Evolutionary conservation across 306 rosid species (phyloP).

Genomic region (Fragaria vesca): DNA sequence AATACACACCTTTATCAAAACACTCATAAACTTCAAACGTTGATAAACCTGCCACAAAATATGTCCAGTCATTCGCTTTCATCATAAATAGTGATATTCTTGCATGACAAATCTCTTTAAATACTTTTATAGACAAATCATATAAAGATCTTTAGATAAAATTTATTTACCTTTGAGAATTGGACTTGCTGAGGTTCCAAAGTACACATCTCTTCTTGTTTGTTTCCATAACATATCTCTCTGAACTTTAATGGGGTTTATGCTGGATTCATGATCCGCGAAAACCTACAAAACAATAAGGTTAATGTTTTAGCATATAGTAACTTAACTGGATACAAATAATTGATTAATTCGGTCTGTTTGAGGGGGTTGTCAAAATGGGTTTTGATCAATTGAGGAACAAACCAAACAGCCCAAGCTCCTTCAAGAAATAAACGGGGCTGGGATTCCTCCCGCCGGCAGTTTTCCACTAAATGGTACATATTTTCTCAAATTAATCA

Average conservation of each 20-base stretch:
- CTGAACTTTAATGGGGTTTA: conserved; percentile 50
- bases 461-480: too few species aligned
- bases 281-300: conserved; percentile 42
- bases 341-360: too few species aligned
- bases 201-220: conserved; percentile 29
- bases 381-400: too few species aligned
- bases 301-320: neutral
- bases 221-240: conserved; percentile 47
- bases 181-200: conserved; percentile 46
- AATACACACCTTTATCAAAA: conserved; percentile 44
- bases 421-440: too few species aligned
- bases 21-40: conserved; percentile 1
- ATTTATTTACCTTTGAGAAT: conserved; percentile 44
- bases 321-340: neutral
- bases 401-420: too few species aligned
- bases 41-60: conserved; percentile 31
- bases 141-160: neutral
- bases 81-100: too few species aligned
- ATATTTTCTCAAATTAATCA: too few species aligned
- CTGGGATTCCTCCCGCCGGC: too few species aligned
- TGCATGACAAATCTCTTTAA: neutral
- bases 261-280: conserved; percentile 51
- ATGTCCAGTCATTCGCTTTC: neutral
- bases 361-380: too few species aligned
- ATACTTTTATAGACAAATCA: neutral